Base-by-base conservation (phyloP, 1,284 basidiomycete species). In the Ustilago loliicola region DNA sequence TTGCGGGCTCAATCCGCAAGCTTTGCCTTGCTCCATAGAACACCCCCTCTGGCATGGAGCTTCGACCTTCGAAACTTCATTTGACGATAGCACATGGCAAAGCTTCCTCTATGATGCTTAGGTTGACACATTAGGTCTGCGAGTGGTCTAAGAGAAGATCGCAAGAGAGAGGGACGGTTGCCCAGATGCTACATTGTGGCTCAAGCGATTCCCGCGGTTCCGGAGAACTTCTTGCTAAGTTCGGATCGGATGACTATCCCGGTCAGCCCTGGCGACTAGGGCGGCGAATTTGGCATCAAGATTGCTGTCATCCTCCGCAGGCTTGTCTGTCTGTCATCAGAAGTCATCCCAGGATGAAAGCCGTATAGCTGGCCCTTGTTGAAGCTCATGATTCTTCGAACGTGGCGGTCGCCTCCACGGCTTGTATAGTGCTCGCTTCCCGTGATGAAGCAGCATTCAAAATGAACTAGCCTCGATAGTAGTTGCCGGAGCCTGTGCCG, bases 1-100 rank as follows among this genome's bases (percentile, higher is more conserved):
- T 36, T 66, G 51, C 57, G 57, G 57, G 27, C 36, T 17, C 17
- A 17, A 13, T 56, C 54, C 40, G 45, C 36, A 63, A 11, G 53
- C 61, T 48, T 48, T 48, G 45, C 45, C 45, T 23, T 48, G 45
- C 45, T 15, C 23, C 23, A 7, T 21, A 48, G 38, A 25, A 48
- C 7, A 9, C 17, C 17, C 21, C n/a, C 10, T 23, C 23, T 23
- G 10, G 21, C n/a, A 21, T 23, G 10, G 9, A 23, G 21, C 7
- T 23, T 48, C 45, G 1, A 48, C 9, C 23, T 3, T 17, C 45
- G 45, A 23, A 21, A 9, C 21, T 23, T 9, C 19, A 48, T 42
- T 19, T 19, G 17, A 17, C 5, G 23, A 23, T 10, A 23, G 8
- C 23, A 25, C 23, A 48, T 48, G 45, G 45, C 2, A 17, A 48